These are phyloP conservation scores for Hebeloma cylindrosporum DNA, from an alignment of 768 basidiomycete species.

Conservation along the genomic window DNA sequence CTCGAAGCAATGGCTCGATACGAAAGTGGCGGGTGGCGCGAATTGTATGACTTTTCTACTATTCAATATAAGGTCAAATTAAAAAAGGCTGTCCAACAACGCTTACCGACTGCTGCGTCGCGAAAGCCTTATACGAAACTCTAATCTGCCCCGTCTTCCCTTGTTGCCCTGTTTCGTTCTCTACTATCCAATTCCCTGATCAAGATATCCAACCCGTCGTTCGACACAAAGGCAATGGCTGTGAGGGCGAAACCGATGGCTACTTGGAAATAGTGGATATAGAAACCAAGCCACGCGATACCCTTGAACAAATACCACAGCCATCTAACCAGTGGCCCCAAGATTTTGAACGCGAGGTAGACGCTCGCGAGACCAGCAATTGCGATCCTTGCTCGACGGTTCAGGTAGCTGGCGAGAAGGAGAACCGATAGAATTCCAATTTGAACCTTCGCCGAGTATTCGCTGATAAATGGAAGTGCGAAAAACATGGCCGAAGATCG, in stretches of 20 bases:
- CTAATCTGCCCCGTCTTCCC: background rate
- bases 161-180: background rate
- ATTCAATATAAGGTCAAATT: too few relatives aligned
- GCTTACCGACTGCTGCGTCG: too few relatives aligned
- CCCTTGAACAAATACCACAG: constrained; percentile 27
- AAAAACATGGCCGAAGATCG: constrained; percentile 11
- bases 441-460: constrained; percentile 32
- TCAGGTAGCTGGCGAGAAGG: constrained; percentile 29
- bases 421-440: constrained; percentile 26
- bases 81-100: too few relatives aligned
- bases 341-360: constrained; percentile 28
- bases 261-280: constrained; percentile 33
- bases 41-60: too few relatives aligned
- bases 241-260: constrained; percentile 26
- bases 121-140: background rate
- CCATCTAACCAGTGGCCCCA: constrained; percentile 25
- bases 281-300: constrained; percentile 36
- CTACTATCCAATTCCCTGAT: constrained; percentile 13
- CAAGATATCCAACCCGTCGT: constrained; percentile 15
- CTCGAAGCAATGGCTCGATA: too few relatives aligned
- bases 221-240: constrained; percentile 18
- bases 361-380: constrained; percentile 22
- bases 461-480: constrained; percentile 27
- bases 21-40: too few relatives aligned
- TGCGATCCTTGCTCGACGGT: constrained; percentile 24